These are phyloP conservation scores for Trametes sp. DNA, from an alignment of 1,284 basidiomycete genomes.

Conservation along the genomic window DNA sequence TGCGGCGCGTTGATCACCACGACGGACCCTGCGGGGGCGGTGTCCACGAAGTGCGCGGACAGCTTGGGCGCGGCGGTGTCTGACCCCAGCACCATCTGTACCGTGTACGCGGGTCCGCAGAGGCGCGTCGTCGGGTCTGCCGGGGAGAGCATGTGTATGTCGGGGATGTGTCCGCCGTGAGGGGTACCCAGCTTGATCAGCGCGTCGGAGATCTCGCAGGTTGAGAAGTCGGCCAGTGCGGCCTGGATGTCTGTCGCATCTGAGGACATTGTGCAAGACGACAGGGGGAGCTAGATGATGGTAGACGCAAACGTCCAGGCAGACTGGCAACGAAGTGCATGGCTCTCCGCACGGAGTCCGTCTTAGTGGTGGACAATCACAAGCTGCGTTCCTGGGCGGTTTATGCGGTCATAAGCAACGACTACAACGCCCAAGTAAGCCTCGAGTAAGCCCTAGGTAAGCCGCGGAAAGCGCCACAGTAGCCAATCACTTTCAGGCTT, in stretches of 20 bases:
- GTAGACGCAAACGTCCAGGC: too few species aligned
- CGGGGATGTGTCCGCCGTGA: constrained; percentile 85
- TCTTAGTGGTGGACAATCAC: constrained; percentile 2
- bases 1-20: constrained; percentile 83
- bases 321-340: neutral
- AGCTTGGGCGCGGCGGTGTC: constrained; percentile 74
- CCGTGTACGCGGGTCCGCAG: constrained; percentile 89
- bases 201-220: constrained; percentile 92
- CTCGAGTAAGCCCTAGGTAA: neutral
- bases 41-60: constrained; percentile 86
- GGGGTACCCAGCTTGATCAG: constrained; percentile 83
- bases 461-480: neutral
- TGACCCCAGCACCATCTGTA: constrained; percentile 80
- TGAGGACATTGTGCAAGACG: constrained; percentile 27
- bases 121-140: constrained; percentile 47
- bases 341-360: constrained; percentile 8
- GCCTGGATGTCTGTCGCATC: constrained; percentile 29
- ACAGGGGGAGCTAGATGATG: too few species aligned
- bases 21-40: constrained; percentile 69
- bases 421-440: too few species aligned
- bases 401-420: too few species aligned
- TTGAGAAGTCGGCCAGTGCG: constrained; percentile 59
- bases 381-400: too few species aligned
- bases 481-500: constrained; percentile 7
- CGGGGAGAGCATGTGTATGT: constrained; percentile 72